These are phyloP conservation scores for Nicotiana benthamiana DNA, from an alignment of 257 asterid species.

Conservation along the genomic window DNA sequence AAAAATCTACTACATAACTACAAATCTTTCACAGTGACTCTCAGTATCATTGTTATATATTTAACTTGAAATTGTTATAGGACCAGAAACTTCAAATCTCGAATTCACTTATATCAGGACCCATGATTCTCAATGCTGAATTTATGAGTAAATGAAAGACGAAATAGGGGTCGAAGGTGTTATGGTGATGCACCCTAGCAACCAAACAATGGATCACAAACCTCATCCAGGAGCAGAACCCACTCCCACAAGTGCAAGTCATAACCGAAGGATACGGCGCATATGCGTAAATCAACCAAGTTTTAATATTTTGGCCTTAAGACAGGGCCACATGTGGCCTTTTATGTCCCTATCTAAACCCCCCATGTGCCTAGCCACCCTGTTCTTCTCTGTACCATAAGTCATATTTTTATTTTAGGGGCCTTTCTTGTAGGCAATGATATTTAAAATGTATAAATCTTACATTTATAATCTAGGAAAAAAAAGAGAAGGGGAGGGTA, in stretches of 20 bases:
- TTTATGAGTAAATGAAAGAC: neutral
- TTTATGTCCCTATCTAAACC: conserved; percentile 4
- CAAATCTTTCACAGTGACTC: too few relatives aligned
- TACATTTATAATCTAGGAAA: neutral
- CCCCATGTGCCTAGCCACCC: conserved; percentile 17
- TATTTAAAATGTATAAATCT: neutral
- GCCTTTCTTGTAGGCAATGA: neutral
- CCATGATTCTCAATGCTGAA: neutral
- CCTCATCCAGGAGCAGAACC: conserved; percentile 6
- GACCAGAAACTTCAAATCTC: too few relatives aligned
- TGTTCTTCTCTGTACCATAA: conserved; percentile 9
- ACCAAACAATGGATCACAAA: conserved; percentile 9
- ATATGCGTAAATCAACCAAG: neutral
- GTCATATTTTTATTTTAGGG: neutral
- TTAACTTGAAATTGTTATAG: too few relatives aligned
- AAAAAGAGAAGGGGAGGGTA: neutral
- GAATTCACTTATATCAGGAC: neutral
- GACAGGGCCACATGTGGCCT: conserved; percentile 9
- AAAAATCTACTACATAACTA: too few relatives aligned
- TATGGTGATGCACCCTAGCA: conserved; percentile 11
- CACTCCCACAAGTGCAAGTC: neutral
- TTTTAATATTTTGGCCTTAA: neutral
- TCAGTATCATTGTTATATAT: too few relatives aligned
- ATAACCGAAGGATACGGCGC: conserved; percentile 4
- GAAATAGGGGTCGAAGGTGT: neutral